Percentiles rank a stretch among this genome's conserved stretches.
These are phyloP conservation scores for Prunus kanzakura DNA, from an alignment of 306 rosid genomes.

Conservation along the genomic window DNA sequence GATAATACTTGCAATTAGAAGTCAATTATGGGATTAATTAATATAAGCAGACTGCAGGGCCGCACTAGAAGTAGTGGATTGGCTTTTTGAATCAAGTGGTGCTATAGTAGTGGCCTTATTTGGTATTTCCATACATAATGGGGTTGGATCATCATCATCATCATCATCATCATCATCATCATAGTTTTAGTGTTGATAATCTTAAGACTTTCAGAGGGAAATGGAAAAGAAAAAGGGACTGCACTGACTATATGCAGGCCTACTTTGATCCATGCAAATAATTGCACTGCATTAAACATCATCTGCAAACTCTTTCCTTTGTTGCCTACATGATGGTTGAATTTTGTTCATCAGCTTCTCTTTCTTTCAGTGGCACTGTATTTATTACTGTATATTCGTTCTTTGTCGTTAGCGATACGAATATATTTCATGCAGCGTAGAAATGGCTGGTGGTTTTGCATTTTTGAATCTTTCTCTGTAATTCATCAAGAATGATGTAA, in stretches of 20 bases:
- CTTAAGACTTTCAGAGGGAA: not conserved
- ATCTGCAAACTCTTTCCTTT: no score
- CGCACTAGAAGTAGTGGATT: not conserved
- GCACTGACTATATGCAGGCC: no score
- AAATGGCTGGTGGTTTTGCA: not conserved
- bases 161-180: constrained; percentile 3
- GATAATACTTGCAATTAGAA: not conserved
- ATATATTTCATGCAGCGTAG: no score
- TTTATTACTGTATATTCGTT: no score
- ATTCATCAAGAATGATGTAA: not conserved
- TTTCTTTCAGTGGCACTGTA: no score
- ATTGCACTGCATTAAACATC: no score
- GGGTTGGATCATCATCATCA: not conserved
- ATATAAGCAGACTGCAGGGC: not conserved
- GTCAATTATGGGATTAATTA: not conserved
- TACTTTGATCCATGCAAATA: no score
- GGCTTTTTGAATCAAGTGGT: constrained; percentile 8
- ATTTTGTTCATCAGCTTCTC: no score
- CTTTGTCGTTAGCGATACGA: not conserved
- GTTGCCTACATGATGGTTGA: no score
- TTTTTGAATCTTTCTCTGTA: not conserved
- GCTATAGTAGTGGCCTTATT: constrained; percentile 6
- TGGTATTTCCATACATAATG: constrained; percentile 7
- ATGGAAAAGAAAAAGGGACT: no score
- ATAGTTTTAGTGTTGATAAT: constrained; percentile 1